Base-by-base conservation (phyloP, 352 stramenopile species). In the Globisporangium apiculatum region DNA sequence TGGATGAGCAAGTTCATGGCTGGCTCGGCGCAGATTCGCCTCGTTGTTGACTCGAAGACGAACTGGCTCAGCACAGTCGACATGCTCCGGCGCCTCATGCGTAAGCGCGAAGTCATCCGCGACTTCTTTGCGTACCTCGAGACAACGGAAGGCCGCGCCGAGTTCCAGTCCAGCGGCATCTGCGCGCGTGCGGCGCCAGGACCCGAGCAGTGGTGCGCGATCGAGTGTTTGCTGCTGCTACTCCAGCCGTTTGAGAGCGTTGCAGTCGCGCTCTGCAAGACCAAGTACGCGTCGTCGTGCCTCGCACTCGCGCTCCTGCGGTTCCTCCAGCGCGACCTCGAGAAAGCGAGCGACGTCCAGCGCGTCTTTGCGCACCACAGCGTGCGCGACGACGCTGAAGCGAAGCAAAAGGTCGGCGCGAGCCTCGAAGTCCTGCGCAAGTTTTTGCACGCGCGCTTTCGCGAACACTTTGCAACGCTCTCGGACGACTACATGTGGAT, bases 221-320 rank as follows among this genome's bases (percentile, higher is more conserved):
- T 81, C 51, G 67, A 81, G 51, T 76, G 72, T 17, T 51, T 81
- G 0, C 17, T 81, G 50, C 60, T 69, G 17, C 43, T 81, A 53
- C 61, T 78, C 6, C 68, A 78, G 51, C 72, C 72, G 24, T 81
- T 81, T 31, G 72, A 81, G 53, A 81, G 69, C 45, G 72, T 81
- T 4, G 66, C 68, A 3, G 59, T 71, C 3, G 72, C 69, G 15
- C 67, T 81, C 9, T 62, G 63, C 17, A 76, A 78, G 52, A 67
- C 78, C 38, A 78, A 81, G 47, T 78, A 75, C 45, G 61, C 72
- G 42, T 67, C 58, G 17, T 70, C 69, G 1, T 75, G 67, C 17
- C 52, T 81, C 7, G 65, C 69, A 38, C 70, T 81, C 14, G 62
- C 72, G 17, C 57, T 81, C 43, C 36, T 81, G 60, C 67, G 69